Evolutionary conservation across 257 asterid species (phyloP).

Genomic region (Nicotiana attenuata): DNA sequence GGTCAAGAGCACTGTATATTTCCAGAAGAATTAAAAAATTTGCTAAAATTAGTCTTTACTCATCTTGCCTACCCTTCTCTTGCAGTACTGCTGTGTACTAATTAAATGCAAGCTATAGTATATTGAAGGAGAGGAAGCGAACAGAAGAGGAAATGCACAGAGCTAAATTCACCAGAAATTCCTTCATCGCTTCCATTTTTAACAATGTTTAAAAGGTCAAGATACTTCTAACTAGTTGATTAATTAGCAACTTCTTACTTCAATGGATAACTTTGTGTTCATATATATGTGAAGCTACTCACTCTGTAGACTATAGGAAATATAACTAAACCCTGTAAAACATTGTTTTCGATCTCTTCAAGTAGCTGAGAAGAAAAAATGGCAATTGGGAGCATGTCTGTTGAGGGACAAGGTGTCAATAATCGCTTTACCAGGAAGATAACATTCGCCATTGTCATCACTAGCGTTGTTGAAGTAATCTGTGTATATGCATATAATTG

Average conservation of each 20-base stretch:
- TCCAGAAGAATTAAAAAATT: not conserved
- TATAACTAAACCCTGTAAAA: not conserved
- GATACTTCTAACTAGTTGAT: not conserved
- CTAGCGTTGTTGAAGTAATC: conserved; percentile 11
- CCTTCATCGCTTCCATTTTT: not conserved
- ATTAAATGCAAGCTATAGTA: too few species aligned
- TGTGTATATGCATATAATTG: too few species aligned
- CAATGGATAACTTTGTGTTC: too few species aligned
- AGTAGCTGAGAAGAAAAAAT: not conserved
- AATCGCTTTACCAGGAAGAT: not conserved
- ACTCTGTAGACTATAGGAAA: not conserved
- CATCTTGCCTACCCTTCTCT: not conserved
- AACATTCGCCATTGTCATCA: not conserved
- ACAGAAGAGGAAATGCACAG: too few species aligned
- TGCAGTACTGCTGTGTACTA: too few species aligned
- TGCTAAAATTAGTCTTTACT: not conserved
- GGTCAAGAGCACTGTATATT: not conserved
- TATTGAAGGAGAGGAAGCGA: too few species aligned
- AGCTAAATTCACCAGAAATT: not conserved
- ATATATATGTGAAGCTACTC: not conserved
- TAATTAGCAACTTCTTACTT: not conserved
- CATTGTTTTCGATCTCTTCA: not conserved
- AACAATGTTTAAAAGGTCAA: not conserved
- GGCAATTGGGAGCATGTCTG: not conserved
- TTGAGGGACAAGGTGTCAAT: not conserved